Conservation (phyloP, 2,329 filamentous ascomycete species). For the Paraphaeosphaeria minitans region DNA sequence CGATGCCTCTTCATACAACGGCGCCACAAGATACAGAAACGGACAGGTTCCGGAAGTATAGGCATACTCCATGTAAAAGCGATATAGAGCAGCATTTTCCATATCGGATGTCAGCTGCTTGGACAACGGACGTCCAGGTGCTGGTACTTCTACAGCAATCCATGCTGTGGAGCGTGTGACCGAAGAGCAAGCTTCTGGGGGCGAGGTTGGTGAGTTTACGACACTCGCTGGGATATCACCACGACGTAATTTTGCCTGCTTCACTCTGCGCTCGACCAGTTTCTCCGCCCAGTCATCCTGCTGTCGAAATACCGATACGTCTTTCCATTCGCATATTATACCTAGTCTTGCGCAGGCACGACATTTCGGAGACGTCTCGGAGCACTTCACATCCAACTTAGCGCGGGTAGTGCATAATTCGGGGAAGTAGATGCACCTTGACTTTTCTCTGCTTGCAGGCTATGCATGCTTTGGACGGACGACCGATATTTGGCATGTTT, state of each 20-base stretch:
- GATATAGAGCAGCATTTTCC: neutral
- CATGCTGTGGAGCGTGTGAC: no score
- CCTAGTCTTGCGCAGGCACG: neutral
- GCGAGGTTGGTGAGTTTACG: no score
- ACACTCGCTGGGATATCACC: neutral
- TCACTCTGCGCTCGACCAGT: conserved; percentile 5
- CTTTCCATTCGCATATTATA: conserved; percentile 2
- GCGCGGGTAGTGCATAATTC: neutral
- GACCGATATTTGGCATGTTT: conserved; percentile 1
- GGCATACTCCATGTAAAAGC: conserved; percentile 6
- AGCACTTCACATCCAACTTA: neutral
- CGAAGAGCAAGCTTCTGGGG: no score
- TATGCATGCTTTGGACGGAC: neutral
- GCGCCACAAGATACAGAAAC: conserved; percentile 9
- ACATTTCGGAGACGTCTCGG: conserved; percentile 1
- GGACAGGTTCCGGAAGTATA: conserved; percentile 11
- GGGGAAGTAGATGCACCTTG: neutral
- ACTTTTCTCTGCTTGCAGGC: conserved; percentile 6
- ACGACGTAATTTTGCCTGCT: conserved; percentile 1
- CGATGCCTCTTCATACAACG: neutral
- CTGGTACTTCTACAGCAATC: neutral
- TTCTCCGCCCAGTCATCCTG: conserved; percentile 3
- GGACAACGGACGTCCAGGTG: neutral
- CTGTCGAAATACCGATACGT: neutral
- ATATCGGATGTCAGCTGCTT: neutral